Conservation (phyloP, 306 rosid species). For the Inga oerstediana region DNA sequence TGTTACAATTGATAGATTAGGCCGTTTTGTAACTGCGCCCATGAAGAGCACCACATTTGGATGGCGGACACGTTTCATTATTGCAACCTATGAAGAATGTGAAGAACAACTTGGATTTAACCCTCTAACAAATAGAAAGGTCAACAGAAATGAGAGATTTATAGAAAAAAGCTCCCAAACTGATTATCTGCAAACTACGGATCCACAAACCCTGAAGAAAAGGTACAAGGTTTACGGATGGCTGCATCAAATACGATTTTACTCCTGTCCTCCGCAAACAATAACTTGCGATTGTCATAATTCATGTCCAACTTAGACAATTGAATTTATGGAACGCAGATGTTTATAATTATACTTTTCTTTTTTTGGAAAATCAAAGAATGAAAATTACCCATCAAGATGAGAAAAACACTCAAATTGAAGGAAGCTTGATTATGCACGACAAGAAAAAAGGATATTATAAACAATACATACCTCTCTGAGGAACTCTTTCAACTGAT, state of each 20-base stretch:
- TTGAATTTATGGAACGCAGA: constrained; percentile 5
- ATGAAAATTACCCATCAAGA: constrained; percentile 10
- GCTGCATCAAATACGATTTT: not conserved
- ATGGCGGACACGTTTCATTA: constrained; percentile 97
- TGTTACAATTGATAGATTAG: constrained; percentile 90
- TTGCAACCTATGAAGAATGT: constrained; percentile 71
- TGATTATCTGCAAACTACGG: constrained; percentile 18
- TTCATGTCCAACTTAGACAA: not conserved
- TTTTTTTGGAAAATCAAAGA: not conserved
- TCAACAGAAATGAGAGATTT: not conserved
- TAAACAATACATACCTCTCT: constrained; percentile 65
- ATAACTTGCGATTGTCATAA: constrained; percentile 2
- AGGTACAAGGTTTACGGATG: not conserved
- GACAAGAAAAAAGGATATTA: not conserved
- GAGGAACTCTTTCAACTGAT: constrained; percentile 84
- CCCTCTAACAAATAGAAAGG: not conserved
- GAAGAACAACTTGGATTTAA: constrained; percentile 32
- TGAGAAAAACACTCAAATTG: not conserved
- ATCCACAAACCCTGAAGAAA: not conserved
- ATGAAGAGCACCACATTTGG: constrained; percentile 97
- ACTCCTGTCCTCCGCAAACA: constrained; percentile 7
- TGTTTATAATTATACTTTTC: too few relatives aligned
- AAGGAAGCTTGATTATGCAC: not conserved
- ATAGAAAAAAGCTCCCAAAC: not conserved
- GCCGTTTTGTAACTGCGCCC: constrained; percentile 95